A percentile compares a stretch with the other conserved stretches of the same genome.
These are phyloP conservation scores for Pseudocercospora pini-densiflorae DNA, from an alignment of 2,329 filamentous ascomycete genomes.

Conservation along the genomic window DNA sequence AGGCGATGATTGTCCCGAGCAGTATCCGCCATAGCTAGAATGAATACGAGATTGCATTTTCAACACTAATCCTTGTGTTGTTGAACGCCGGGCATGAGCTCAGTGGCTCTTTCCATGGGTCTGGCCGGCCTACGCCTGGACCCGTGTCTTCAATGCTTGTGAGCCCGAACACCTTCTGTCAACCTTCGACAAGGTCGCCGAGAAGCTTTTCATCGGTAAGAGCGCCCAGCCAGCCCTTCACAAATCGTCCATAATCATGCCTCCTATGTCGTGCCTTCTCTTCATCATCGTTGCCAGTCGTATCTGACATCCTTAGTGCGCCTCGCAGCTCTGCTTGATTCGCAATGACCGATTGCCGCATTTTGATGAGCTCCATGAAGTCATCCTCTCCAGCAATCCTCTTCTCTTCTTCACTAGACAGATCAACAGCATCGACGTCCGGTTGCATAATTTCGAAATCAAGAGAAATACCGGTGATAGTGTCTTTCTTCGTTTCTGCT, in stretches of 20 bases:
- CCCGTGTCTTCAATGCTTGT: no score
- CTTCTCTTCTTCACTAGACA: slow-evolving; percentile 34
- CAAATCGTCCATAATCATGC: slow-evolving; percentile 65
- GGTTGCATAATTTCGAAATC: slow-evolving; percentile 34
- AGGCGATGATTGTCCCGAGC: no score
- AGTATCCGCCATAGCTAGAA: no score
- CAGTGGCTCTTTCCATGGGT: background rate
- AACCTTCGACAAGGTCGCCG: slow-evolving; percentile 33
- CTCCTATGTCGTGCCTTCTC: slow-evolving; percentile 60
- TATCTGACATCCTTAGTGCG: slow-evolving; percentile 28
- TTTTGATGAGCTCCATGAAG: slow-evolving; percentile 39
- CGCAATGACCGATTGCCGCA: slow-evolving; percentile 47
- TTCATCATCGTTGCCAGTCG: slow-evolving; percentile 52
- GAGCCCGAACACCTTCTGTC: background rate
- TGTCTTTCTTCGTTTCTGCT: slow-evolving; percentile 28
- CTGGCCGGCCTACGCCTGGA: background rate
- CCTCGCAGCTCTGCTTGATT: slow-evolving; percentile 43
- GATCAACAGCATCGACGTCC: slow-evolving; percentile 41
- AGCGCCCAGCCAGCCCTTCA: slow-evolving; percentile 71
- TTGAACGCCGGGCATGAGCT: no score
- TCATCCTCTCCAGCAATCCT: slow-evolving; percentile 31
- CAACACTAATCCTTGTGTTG: no score
- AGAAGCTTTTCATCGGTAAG: slow-evolving; percentile 70
- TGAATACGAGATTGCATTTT: no score
- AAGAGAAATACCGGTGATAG: slow-evolving; percentile 24